A percentile compares a stretch with the other conserved stretches of the same genome.
phyloP scores from a whole-genome alignment of 495 filamentous ascomycete species.

The Podospora fimiseda region DNA sequence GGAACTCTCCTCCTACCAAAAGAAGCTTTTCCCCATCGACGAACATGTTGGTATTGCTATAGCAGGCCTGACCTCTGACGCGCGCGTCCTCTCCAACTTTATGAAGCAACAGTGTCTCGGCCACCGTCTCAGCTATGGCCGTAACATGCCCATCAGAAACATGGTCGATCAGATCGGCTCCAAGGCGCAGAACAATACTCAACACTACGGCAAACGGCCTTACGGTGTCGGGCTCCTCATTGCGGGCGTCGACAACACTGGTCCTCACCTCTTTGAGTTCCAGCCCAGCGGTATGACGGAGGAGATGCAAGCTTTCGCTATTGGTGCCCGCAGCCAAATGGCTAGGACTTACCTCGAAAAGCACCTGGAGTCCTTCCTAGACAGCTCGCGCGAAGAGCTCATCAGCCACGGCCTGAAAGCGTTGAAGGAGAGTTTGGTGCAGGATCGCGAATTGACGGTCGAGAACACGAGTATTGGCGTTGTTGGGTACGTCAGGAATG shows the following conservation, averaged over 20 bases:
- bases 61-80: slow-evolving; percentile 94
- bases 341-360: slow-evolving; percentile 93
- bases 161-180: slow-evolving; percentile 87
- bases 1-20: slow-evolving; percentile 99
- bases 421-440: slow-evolving; percentile 88
- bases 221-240: slow-evolving; percentile 94
- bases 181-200: slow-evolving; percentile 95
- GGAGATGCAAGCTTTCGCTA: slow-evolving; percentile 92
- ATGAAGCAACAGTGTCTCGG: slow-evolving; percentile 99
- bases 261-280: slow-evolving; percentile 97
- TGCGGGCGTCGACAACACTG: slow-evolving; percentile 86
- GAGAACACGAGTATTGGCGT: slow-evolving; percentile 92
- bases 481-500: slow-evolving; percentile 54
- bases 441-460: slow-evolving; percentile 94
- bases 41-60: slow-evolving; percentile 93
- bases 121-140: slow-evolving; percentile 90
- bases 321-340: slow-evolving; percentile 94
- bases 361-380: slow-evolving; percentile 74
- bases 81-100: slow-evolving; percentile 98
- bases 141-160: slow-evolving; percentile 78
- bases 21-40: slow-evolving; percentile 97
- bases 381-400: slow-evolving; percentile 71
- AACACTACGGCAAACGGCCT: slow-evolving; percentile 92
- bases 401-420: slow-evolving; percentile 84
- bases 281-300: slow-evolving; percentile 92